Evolutionary conservation across 2,329 filamentous ascomycete genomes (phyloP), one percentile per base, ranked within the genome.

Genomic region (Metarhizium sp.): DNA sequence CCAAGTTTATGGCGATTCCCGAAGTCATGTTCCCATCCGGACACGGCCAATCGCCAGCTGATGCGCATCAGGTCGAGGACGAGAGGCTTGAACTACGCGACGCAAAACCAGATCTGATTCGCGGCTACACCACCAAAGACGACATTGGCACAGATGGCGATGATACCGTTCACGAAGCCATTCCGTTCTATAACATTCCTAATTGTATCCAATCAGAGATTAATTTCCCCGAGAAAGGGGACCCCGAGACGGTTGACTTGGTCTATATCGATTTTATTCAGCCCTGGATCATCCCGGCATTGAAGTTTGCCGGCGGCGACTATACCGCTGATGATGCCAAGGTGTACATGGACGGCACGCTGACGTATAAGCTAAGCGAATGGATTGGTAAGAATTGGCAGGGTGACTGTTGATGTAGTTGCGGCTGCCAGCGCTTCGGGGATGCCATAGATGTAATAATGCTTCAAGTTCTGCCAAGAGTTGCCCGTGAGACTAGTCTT

Each of bases 251-350:
- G 0, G 90, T 99, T 1, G 92, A 97, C 68, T 69, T 99, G 7
- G 84, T 96, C 14, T 99, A 95, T 66, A 82, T 95, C 56, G 91
- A 95, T 67, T 99, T 96, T 68, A 85, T 97, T 40, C 81, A 94
- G 70, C 85, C 85, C 10, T 95, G 88, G 80, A 75, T 97, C 43
- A 70, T 95, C 18, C 73, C 87, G 11, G 91, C 90, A 2, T 74
- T 96, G 58, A 83, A 85, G 61, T 78, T 81, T 59, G 73, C 72
- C 30, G 81, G 81, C 0, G 76, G 75, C 1, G 74, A 77, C 30
- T 84, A 79, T 55, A 69, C 59, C 25, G 66, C 70, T 8, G 66
- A 69, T 4, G 75, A 84, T 61, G 75, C 84, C 1, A 62, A 73
- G 61, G 60, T 65, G 30, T 86, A 85, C 61, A 70, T 75, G 7